A percentile compares a stretch with the other conserved stretches of the same genome.
Conservation (phyloP, 1,284 basidiomycete genomes). For the Trichosporon sp. region DNA sequence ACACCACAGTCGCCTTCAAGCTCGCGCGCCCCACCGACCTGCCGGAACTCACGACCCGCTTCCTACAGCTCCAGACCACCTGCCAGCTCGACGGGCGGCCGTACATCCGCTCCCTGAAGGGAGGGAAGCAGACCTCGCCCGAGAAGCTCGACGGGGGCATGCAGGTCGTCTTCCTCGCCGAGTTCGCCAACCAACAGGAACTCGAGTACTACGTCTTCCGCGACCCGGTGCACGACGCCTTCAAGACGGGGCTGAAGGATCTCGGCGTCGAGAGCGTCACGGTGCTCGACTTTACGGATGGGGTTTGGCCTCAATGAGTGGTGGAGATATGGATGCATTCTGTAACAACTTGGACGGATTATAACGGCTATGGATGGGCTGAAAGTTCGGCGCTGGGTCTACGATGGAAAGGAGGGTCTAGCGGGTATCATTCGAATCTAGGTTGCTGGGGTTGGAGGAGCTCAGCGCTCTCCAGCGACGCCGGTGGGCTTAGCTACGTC, state of each 20-base stretch:
- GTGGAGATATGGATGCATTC: slow-evolving; percentile 1
- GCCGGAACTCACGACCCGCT: slow-evolving; percentile 31
- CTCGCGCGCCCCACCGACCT: slow-evolving; percentile 30
- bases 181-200: slow-evolving; percentile 46
- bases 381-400: neutral
- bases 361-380: neutral
- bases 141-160: slow-evolving; percentile 46
- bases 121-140: slow-evolving; percentile 46
- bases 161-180: slow-evolving; percentile 49
- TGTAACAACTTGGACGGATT: neutral
- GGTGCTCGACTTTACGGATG: slow-evolving; percentile 45
- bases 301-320: slow-evolving; percentile 26
- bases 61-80: slow-evolving; percentile 39
- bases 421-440: neutral
- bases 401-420: neutral
- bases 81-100: slow-evolving; percentile 38
- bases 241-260: slow-evolving; percentile 40
- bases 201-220: slow-evolving; percentile 45
- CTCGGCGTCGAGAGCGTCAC: slow-evolving; percentile 40
- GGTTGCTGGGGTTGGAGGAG: too few relatives aligned
- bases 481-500: neutral
- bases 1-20: slow-evolving; percentile 49
- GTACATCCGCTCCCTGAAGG: slow-evolving; percentile 43
- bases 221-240: slow-evolving; percentile 45
- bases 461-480: neutral